Evolutionary conservation across 805 yeast genomes (phyloP).

Genomic region (Wickerhamiella galacta): DNA sequence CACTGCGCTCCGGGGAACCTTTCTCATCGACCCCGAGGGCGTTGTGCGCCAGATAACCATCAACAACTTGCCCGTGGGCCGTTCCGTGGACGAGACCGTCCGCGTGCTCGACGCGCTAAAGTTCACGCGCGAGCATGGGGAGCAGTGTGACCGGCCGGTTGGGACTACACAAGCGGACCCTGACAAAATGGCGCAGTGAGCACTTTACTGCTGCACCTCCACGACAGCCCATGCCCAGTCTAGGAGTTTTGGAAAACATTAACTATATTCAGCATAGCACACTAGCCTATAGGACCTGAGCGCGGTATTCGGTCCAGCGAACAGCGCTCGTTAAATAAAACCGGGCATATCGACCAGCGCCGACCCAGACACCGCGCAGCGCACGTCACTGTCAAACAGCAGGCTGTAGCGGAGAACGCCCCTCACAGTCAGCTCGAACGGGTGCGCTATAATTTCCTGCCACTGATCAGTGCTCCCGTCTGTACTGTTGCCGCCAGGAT

Average conservation of each 20-base stretch:
- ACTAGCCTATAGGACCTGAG: no score
- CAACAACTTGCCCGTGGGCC: constrained; percentile 97
- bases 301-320: no score
- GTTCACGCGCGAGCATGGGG: constrained; percentile 96
- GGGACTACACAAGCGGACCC: no score
- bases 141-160: constrained; percentile 98
- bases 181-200: no score
- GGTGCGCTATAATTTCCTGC: constrained; percentile 56
- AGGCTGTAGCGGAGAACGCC: constrained; percentile 67
- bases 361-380: constrained; percentile 13
- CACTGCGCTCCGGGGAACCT: constrained; percentile 91
- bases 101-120: constrained; percentile 97
- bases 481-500: constrained; percentile 42
- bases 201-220: no score
- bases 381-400: constrained; percentile 32
- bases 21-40: constrained; percentile 92
- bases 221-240: no score
- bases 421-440: constrained; percentile 70
- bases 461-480: constrained; percentile 30
- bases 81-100: constrained; percentile 91
- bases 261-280: no score
- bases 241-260: no score
- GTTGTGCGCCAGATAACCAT: constrained; percentile 85
- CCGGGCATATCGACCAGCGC: constrained; percentile 1
- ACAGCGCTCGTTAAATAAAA: no score